Conservation (phyloP, 805 yeast genomes). For the Wickerhamia fluorescens region DNA sequence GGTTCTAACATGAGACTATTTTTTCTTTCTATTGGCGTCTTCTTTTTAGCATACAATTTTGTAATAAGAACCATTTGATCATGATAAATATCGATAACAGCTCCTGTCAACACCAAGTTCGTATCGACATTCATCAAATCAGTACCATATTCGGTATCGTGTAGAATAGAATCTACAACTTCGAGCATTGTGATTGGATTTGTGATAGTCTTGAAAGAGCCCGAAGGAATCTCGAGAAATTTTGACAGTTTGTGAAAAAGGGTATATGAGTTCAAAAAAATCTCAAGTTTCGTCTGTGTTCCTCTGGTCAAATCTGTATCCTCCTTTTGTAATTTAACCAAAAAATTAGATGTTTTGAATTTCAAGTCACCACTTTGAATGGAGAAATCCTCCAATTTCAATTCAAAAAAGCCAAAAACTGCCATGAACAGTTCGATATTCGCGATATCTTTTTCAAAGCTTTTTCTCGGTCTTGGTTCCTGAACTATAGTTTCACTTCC, state of each 20-base stretch:
- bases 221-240: slow-evolving; percentile 31
- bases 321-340: slow-evolving; percentile 10
- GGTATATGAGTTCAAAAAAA: slow-evolving; percentile 23
- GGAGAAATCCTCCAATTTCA: slow-evolving; percentile 20
- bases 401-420: slow-evolving; percentile 1
- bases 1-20: slow-evolving; percentile 1
- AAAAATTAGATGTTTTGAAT: slow-evolving; percentile 15
- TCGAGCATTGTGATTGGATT: slow-evolving; percentile 17
- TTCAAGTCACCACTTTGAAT: slow-evolving; percentile 11
- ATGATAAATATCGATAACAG: slow-evolving; percentile 28
- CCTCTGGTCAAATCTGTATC: slow-evolving; percentile 2
- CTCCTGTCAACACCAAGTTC: slow-evolving; percentile 23
- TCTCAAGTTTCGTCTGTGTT: slow-evolving; percentile 8
- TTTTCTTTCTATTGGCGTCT: slow-evolving; percentile 1
- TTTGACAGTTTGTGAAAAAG: slow-evolving; percentile 21
- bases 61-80: slow-evolving; percentile 23
- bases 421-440: not conserved
- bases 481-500: not conserved
- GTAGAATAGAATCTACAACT: slow-evolving; percentile 9
- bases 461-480: not conserved
- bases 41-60: not conserved
- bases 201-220: slow-evolving; percentile 16
- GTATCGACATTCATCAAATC: slow-evolving; percentile 7
- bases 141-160: slow-evolving; percentile 6
- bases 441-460: not conserved